phyloP scores from a whole-genome alignment of 2,329 filamentous ascomycete species.

The Alternaria novae-zelandiae region DNA sequence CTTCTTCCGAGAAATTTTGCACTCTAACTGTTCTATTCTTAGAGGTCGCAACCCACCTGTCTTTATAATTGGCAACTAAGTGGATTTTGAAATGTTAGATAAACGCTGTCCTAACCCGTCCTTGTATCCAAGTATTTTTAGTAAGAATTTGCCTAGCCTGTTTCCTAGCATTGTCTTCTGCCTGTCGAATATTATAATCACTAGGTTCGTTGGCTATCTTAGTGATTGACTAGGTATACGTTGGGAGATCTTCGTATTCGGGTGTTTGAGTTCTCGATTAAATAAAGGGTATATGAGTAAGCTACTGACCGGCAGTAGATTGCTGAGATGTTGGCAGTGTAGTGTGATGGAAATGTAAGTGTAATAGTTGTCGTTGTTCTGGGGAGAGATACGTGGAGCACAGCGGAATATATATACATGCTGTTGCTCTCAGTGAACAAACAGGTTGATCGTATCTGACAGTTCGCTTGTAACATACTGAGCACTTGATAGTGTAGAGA shows the following conservation, averaged over 20 bases:
- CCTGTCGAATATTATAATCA: no score
- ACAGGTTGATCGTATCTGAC: neutral
- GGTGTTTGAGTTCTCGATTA: neutral
- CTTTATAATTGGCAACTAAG: no score
- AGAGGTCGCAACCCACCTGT: no score
- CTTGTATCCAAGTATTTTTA: no score
- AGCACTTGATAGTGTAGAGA: neutral
- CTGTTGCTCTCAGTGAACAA: neutral
- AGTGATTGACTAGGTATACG: no score
- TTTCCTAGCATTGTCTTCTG: no score
- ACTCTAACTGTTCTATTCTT: no score
- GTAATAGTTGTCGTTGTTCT: neutral
- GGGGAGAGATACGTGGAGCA: neutral
- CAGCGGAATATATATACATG: neutral
- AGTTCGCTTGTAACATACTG: neutral
- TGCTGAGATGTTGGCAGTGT: neutral
- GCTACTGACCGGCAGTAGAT: neutral
- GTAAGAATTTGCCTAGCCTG: no score
- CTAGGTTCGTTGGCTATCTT: no score
- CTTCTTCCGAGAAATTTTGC: no score
- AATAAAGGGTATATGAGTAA: neutral
- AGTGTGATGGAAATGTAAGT: neutral
- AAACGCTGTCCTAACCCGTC: no score
- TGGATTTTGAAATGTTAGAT: no score
- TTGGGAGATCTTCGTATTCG: neutral